Evolutionary conservation across 352 stramenopile genomes (phyloP), one percentile per base, ranked within the genome.

Genomic region (Albugo laibachii): DNA sequence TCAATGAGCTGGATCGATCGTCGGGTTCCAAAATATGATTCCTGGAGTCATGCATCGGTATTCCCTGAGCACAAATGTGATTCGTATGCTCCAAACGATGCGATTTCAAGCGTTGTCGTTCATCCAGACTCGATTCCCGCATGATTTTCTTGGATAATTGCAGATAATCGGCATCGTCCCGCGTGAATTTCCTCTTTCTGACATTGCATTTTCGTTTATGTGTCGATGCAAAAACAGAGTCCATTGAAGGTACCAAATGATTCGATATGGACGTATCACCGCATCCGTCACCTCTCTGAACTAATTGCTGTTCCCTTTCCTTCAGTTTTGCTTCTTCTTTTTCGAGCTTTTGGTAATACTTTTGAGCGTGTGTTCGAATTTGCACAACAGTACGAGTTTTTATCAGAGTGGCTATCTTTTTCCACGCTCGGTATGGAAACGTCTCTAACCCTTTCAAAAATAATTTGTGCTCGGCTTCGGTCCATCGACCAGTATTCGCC

Each of bases 391-490:
- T 96, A 47, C 93, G 68, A 18, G 89, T 97, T 53, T 92, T 89
- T 63, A 98, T 97, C 19, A 89, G 67, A 39, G 73, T 77, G 18
- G 84, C 82, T 16, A 99, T 97, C 61, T 92, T 88, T 65, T 92
- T 92, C 78, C 78, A 92, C 13, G 75, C 78, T 20, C 74, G 71
- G 52, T 88, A 87, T 31, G 74, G 74, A 52, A 88, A 92, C 48
- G 71, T 74, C 56, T 88, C 74, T 38, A 92, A 69, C 0, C 78
- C 78, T 52, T 88, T 68, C 13, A 92, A 59, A 49, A 92, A 92
- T n/a, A 92, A 69, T 61, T 88, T 77, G 60, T 92, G 78, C 59
- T 92, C 78, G 4, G 71, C 66, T 41, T 92, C 76, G 4, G 78
- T 92, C 78, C 78, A 92, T 11, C 78, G 73, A 8, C 78, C 78